Evolutionary conservation across 345 rosid species (phyloP), one percentile per base, ranked within the genome.

Genomic region (Barbarea vulgaris): DNA sequence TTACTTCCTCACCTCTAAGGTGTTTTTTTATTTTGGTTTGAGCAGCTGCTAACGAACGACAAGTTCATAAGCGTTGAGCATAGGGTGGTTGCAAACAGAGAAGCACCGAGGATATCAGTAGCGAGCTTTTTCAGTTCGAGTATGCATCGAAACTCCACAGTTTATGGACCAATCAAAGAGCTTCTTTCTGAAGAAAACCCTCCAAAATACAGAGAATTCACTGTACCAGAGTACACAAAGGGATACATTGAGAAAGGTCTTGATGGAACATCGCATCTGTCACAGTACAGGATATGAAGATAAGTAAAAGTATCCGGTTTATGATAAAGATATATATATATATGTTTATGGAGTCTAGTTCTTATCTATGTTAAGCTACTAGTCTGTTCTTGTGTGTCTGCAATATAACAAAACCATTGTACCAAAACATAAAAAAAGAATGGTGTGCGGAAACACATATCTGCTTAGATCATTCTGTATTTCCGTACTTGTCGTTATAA

Each of bases 141-240:
- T 24, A 5, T 65, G 21, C 18, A 15, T 33, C 15, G 64, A 10
- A 63, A 47, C 9, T 10, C 62, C 1, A 72, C 46, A 34, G 12
- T 66, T 31, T 81, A 80, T 31, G 87, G 88, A 55, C 85, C 88
- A 46, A 77, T 83, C 24, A 75, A 77, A 46, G 88, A 85, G 71
- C 67, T 80, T 30, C 1, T 78, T n/a, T 83, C 83, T 0, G 80
- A 80, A 39, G 84, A 80, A 17, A 83, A 76, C 39, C 84, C 79
- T 56, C 83, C 83, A 5, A 70, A 61, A n/a, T 83, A 81, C 51
- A 41, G 56, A 72, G 64, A 69, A 7, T 51, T 55, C 55, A 61
- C 70, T 1, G 7, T 69, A 22, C 68, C 47, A 37, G 88, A 85
- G 34, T 80, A 68, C 54, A 12, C 74, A 1, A 57, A 56, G 15